Percentiles rank a stretch among this genome's conserved stretches.
These are phyloP conservation scores for Penicillium steckii DNA, from an alignment of 495 filamentous ascomycete genomes.

Conservation along the genomic window DNA sequence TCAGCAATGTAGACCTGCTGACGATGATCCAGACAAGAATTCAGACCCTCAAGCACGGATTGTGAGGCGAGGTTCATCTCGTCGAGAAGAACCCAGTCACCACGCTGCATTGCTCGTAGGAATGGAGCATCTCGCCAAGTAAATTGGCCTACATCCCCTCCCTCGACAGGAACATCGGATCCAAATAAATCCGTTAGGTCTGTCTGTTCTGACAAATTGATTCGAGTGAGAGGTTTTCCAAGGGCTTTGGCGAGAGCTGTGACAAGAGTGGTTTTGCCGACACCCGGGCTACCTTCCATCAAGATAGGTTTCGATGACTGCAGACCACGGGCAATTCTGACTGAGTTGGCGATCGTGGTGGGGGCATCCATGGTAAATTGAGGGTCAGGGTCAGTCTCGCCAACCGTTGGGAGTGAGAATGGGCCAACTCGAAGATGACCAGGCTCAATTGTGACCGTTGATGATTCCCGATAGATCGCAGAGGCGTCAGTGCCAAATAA, in stretches of 20 bases:
- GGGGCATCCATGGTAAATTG: conserved; percentile 81
- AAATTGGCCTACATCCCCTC: conserved; percentile 81
- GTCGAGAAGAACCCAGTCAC: conserved; percentile 93
- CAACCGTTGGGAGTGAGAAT: conserved; percentile 62
- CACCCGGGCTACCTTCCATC: conserved; percentile 92
- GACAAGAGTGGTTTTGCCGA: conserved; percentile 94
- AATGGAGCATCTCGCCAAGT: conserved; percentile 96
- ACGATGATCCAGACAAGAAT: conserved; percentile 95
- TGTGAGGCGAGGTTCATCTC: conserved; percentile 99
- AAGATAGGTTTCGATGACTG: conserved; percentile 88
- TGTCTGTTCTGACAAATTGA: conserved; percentile 97
- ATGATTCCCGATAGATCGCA: conserved; percentile 57
- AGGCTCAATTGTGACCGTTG: conserved; percentile 47
- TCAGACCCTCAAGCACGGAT: conserved; percentile 93
- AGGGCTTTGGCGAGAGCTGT: conserved; percentile 76
- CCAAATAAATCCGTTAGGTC: conserved; percentile 97
- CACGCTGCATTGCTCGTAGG: conserved; percentile 90
- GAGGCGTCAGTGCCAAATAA: conserved; percentile 63
- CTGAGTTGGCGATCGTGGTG: conserved; percentile 84
- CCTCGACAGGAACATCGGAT: conserved; percentile 92
- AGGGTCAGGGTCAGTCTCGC: conserved; percentile 48
- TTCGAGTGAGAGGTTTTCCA: conserved; percentile 79
- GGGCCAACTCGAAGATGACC: conserved; percentile 61
- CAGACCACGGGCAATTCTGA: conserved; percentile 87
- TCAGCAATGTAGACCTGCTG: conserved; percentile 95